phyloP scores from a whole-genome alignment of 495 filamentous ascomycete genomes.

The Aspergillus leporis region DNA sequence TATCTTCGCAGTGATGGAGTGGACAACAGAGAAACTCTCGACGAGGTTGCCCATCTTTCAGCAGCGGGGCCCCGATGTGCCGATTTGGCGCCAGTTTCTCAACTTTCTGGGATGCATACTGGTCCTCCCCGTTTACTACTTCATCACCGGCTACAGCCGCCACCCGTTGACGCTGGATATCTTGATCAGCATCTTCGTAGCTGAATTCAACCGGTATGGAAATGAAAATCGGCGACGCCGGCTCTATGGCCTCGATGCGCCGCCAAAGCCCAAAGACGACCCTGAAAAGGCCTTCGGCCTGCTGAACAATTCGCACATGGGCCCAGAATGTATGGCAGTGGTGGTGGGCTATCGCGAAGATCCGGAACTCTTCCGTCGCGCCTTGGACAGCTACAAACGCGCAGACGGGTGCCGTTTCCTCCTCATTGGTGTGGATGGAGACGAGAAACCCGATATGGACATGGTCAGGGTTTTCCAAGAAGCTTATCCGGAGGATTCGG shows the following conservation, averaged over 20 bases:
- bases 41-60: constrained; percentile 21
- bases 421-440: constrained; percentile 34
- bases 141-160: constrained; percentile 22
- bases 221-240: constrained; percentile 24
- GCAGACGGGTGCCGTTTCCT: constrained; percentile 29
- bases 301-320: neutral
- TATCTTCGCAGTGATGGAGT: constrained; percentile 8
- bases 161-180: constrained; percentile 29
- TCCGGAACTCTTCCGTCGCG: constrained; percentile 28
- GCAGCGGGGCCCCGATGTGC: constrained; percentile 24
- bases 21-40: constrained; percentile 17
- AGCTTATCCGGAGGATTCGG: constrained; percentile 26
- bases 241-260: constrained; percentile 7
- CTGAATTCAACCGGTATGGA: constrained; percentile 27
- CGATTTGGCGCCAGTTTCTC: constrained; percentile 26
- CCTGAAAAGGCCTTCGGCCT: constrained; percentile 18
- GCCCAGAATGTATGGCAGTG: constrained; percentile 28
- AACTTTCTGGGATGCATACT: constrained; percentile 29
- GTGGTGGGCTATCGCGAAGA: constrained; percentile 40
- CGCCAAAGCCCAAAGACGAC: neutral
- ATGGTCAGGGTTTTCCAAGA: constrained; percentile 35
- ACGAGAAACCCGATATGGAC: constrained; percentile 31
- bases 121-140: constrained; percentile 24
- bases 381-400: constrained; percentile 32
- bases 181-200: constrained; percentile 27